A percentile compares a stretch with the other conserved stretches of the same genome.
Evolutionary conservation across 2,329 filamentous ascomycete species (phyloP).

Genomic region (Tolypocladium inflatum): DNA sequence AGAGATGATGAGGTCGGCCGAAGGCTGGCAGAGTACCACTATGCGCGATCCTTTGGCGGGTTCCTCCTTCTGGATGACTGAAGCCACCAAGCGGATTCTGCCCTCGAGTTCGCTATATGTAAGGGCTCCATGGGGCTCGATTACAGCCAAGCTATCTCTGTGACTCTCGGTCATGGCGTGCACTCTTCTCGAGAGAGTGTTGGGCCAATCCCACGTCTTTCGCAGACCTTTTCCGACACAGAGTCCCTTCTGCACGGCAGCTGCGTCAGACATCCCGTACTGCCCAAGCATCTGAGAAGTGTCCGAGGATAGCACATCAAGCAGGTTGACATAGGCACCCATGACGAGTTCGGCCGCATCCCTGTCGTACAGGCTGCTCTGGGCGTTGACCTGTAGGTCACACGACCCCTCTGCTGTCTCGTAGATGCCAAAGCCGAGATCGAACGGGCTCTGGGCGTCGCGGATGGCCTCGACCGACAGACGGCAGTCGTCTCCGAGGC

Average conservation of each 20-base stretch:
- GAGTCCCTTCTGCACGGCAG: background rate
- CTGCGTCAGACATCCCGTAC: background rate
- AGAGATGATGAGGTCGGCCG: constrained; percentile 20
- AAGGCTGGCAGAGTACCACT: constrained; percentile 24
- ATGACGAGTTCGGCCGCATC: constrained; percentile 2
- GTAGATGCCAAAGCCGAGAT: constrained; percentile 8
- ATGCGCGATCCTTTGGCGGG: constrained; percentile 13
- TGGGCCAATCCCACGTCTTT: background rate
- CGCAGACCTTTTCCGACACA: background rate
- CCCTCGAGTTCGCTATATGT: background rate
- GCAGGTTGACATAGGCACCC: constrained; percentile 4
- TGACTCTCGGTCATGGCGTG: background rate
- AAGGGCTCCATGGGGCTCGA: background rate
- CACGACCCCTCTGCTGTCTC: constrained; percentile 4
- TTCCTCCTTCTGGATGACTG: background rate
- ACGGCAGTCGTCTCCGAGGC: constrained; percentile 10
- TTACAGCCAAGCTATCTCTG: background rate
- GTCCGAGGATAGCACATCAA: constrained; percentile 1
- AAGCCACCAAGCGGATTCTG: background rate
- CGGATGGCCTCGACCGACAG: constrained; percentile 10
- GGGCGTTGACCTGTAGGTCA: constrained; percentile 2
- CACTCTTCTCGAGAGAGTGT: background rate
- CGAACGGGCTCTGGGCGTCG: constrained; percentile 10
- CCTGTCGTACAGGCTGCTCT: constrained; percentile 2
- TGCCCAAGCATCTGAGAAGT: background rate